Evolutionary conservation across 2,329 filamentous ascomycete genomes (phyloP), one percentile per base, ranked within the genome.

Genomic region (Aschersonia sp.): DNA sequence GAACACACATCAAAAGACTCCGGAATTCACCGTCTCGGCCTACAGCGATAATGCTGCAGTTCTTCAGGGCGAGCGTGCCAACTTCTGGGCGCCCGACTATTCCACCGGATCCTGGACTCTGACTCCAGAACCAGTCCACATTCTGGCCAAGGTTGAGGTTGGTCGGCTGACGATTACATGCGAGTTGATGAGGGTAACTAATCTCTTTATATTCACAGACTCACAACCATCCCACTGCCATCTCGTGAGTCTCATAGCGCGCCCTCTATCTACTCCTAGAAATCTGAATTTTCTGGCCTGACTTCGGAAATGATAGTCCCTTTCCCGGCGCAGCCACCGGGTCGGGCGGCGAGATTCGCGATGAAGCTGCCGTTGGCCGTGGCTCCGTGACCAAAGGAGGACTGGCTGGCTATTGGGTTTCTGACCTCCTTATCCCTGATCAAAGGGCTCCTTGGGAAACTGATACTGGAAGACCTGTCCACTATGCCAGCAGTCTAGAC

Each of bases 41-140:
- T 98, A 98, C 66, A 94, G 87, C 58, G 92, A 98, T 63, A 98
- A 98, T 61, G 92, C 92, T 30, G 92, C 92, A n/a, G 92, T 98
- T 12, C 52, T 69, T n/a, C 56, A 65, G 49, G 66, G 66, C 7
- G 66, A 68, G 22, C 53, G 59, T 43, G 66, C 64, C 32, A 58
- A 65, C 45, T 64, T 85, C 60, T 97, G 90, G 90, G 84, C 87
- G 1, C 92, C 92, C 5, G 85, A 92, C 58, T 82, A 88, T 55
- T 74, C 80, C 39, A 94, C 86, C 4, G 87, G 89, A 32, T 83
- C 86, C 55, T 98, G 90, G 90, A 84, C 76, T 57, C 77, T 90
- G 50, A 87, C 77, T 22, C 92, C 87, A 58, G 92, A 98, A 68
- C 72, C 79, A 30, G 83, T 95, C 22, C 87, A 95, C 61, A 84